phyloP scores from a whole-genome alignment of 1,284 basidiomycete species.

The Cryptococcus wingfieldii region DNA sequence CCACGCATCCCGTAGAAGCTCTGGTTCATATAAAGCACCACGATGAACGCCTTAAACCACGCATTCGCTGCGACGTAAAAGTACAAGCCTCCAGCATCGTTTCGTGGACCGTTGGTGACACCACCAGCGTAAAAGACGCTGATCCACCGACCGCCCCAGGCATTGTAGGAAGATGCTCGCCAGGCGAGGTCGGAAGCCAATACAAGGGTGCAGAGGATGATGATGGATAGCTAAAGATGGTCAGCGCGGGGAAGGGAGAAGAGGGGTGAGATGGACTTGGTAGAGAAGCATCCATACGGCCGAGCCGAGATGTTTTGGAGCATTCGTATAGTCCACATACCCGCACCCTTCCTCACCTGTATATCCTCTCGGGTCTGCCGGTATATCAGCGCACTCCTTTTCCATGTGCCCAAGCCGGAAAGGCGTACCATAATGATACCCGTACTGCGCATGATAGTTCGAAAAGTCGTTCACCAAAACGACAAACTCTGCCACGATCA shows the following conservation, averaged over 20 bases:
- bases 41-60: constrained; percentile 24
- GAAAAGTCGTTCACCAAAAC: constrained; percentile 18
- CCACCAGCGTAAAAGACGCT: constrained; percentile 21
- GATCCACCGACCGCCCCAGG: constrained; percentile 13
- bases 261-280: constrained; percentile 8
- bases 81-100: constrained; percentile 12
- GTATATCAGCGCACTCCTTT: neutral
- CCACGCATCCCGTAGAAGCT: constrained; percentile 25
- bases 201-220: constrained; percentile 19
- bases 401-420: too few relatives aligned
- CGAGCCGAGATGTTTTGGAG: constrained; percentile 24
- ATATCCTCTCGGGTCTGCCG: constrained; percentile 19
- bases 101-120: constrained; percentile 11
- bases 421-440: constrained; percentile 19
- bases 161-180: constrained; percentile 12
- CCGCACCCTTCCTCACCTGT: constrained; percentile 19
- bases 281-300: constrained; percentile 19
- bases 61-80: constrained; percentile 16
- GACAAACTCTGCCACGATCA: constrained; percentile 23
- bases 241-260: neutral
- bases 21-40: constrained; percentile 28
- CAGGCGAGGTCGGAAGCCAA: constrained; percentile 25
- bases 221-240: constrained; percentile 16
- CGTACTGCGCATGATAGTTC: constrained; percentile 20
- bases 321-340: constrained; percentile 25